Evolutionary conservation across 2,329 filamentous ascomycete species (phyloP), one percentile per base, ranked within the genome.

Genomic region (Beauveria sp.): DNA sequence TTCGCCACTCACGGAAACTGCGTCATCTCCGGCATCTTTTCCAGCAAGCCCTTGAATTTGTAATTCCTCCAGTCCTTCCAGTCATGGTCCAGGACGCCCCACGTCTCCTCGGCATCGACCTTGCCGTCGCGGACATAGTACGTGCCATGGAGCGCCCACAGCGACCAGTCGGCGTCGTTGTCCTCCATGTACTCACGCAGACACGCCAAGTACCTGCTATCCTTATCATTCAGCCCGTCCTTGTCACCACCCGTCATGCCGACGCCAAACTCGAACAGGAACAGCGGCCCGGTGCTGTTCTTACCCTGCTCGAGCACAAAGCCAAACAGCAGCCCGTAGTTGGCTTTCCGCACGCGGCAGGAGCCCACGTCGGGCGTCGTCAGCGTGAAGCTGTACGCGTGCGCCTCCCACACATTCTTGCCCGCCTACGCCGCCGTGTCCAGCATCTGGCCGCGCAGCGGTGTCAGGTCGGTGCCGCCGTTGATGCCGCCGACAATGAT

Each of bases 351-450:
- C 20, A 76, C 43, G 43, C 67, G 70, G 71, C 82, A 85, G 66
- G 72, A 73, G n/a, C 70, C 72, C 34, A 76, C 71, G 63, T 76
- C 69, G 22, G 74, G 74, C 64, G 76, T 80, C 3, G 76, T 80
- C 14, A 81, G 74, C 28, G 81, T 83, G 71, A 81, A 85, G 63
- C 74, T 75, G 75, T 86, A 86, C 34, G 79, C 76, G 72, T 86
- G 83, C 67, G 82, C 78, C 71, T 86, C 83, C 82, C 82, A 86
- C 14, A 85, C 81, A 66, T 82, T 76, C 71, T 86, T 86, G 46
- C 74, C 75, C 7, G 66, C 62, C 78, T 79, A 83, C 12, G 69
- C 73, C 3, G 69, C 69, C 51, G 75, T 77, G 69, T 83, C 77
- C 60, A 84, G 74, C 51, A 67, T 69, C 31, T 68, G 67, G 40